A percentile compares a stretch with the other conserved stretches of the same genome.
These are phyloP conservation scores for Tulasnella sp. DNA, from an alignment of 768 basidiomycete species.

Conservation along the genomic window DNA sequence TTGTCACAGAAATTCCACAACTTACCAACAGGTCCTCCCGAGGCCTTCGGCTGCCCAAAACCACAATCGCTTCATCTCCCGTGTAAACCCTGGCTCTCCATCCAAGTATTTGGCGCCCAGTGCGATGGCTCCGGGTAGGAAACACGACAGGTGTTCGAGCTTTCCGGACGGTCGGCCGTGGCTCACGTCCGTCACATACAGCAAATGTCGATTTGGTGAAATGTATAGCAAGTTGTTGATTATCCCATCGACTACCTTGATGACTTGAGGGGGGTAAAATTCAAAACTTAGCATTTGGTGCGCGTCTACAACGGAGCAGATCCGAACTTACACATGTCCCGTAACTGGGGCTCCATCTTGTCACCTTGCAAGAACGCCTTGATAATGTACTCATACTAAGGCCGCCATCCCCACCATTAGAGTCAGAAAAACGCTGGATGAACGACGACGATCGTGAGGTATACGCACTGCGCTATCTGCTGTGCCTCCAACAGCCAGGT, in stretches of 20 bases:
- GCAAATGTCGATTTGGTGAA: constrained; percentile 58
- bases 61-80: constrained; percentile 62
- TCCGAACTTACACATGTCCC: constrained; percentile 22
- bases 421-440: not conserved
- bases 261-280: constrained; percentile 26
- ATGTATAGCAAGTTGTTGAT: constrained; percentile 57
- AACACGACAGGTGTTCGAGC: constrained; percentile 75
- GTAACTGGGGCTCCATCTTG: constrained; percentile 16
- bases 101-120: constrained; percentile 56
- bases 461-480: constrained; percentile 56
- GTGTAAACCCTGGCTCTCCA: constrained; percentile 41
- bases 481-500: constrained; percentile 57
- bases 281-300: not conserved
- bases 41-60: constrained; percentile 74
- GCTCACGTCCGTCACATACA: constrained; percentile 61
- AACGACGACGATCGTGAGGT: not conserved
- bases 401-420: not conserved
- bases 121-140: constrained; percentile 70
- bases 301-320: not conserved
- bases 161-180: constrained; percentile 35
- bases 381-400: constrained; percentile 27
- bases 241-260: constrained; percentile 32
- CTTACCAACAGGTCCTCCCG: constrained; percentile 62
- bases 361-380: constrained; percentile 24
- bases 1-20: constrained; percentile 41